Percentiles rank a stretch among this genome's conserved stretches.
phyloP scores from a whole-genome alignment of 306 rosid species.

The Nissolia schottii region DNA sequence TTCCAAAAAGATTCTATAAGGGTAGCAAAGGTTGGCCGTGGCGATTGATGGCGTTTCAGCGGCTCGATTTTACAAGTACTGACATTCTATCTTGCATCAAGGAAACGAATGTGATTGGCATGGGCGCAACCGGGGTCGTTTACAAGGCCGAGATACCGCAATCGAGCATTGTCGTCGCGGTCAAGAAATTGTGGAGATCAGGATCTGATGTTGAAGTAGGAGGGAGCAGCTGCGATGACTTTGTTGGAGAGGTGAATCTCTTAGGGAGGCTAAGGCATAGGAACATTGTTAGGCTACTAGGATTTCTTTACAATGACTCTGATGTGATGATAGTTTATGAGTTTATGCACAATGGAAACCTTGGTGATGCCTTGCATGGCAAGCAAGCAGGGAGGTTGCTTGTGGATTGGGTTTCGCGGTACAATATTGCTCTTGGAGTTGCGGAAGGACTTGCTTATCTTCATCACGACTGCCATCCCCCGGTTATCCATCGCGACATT shows the following conservation, averaged over 20 bases:
- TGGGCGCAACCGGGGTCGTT: constrained; percentile 80
- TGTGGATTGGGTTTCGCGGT: constrained; percentile 83
- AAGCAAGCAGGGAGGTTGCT: constrained; percentile 63
- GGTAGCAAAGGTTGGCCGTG: constrained; percentile 89
- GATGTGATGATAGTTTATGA: constrained; percentile 81
- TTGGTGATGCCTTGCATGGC: constrained; percentile 86
- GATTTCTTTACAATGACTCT: constrained; percentile 67
- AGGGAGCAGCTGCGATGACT: constrained; percentile 65
- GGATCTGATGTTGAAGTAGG: constrained; percentile 66
- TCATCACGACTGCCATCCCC: constrained; percentile 93
- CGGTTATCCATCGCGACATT: constrained; percentile 85
- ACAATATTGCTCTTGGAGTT: constrained; percentile 81
- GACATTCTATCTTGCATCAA: constrained; percentile 82
- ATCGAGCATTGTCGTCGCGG: constrained; percentile 65
- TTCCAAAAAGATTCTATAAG: constrained; percentile 46
- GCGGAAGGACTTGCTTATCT: constrained; percentile 93
- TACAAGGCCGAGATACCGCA: constrained; percentile 76
- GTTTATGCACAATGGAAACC: constrained; percentile 78
- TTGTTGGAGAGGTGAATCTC: constrained; percentile 88
- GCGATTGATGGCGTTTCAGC: constrained; percentile 90
- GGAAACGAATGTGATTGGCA: constrained; percentile 79
- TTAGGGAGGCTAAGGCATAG: constrained; percentile 89
- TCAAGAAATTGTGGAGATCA: constrained; percentile 82
- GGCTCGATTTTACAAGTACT: constrained; percentile 68
- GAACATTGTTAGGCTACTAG: constrained; percentile 79